Base-by-base conservation (phyloP, 2,329 filamentous ascomycete species). In the Fusarium graminum region DNA sequence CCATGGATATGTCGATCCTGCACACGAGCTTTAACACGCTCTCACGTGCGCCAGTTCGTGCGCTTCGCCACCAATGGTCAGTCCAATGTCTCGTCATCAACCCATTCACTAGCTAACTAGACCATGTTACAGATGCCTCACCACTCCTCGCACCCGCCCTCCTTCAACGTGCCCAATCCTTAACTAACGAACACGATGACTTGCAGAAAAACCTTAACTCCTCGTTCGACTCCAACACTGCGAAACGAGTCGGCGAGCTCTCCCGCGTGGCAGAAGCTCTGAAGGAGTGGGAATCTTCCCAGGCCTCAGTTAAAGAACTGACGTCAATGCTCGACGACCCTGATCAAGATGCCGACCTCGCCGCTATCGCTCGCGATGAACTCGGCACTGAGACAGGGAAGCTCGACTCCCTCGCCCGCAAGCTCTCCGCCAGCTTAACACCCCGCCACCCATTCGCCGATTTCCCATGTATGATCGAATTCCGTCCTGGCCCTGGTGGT, bases 401-500 rank as follows among this genome's bases (percentile, higher is more conserved):
- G 58, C 84, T 97, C 25, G 82, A 85, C 4, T 75, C 79, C 1
- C 85, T 96, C 26, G 88, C 88, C 0, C 84, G 84, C 36, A 86
- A 86, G 34, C 85, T 99, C 41, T 92, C 92, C 26, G 87, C 85
- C 22, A 88, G 91, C 43, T 85, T 99, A 52, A 91, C 97, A 16
- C 95, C 95, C 1, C 87, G 88, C 39, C 94, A 99, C 76, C 92
- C 94, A 4, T 99, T 97, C 75, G 92, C 92, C 30, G 86, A 93
- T 64, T 85, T 98, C 70, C 93, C 94, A 52, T 98, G 94, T 77
- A 85, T 99, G 65, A 80, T 99, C 40, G 95, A 99, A 79, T 91
- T 99, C 60, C 88, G 94, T 1, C 95, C 95, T 0, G 95, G 95
- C 0, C 94, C 93, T 0, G 95, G 95, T 36, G 95, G 95, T 3